Conservation (phyloP, 2,329 filamentous ascomycete genomes). For the Clonostachys byssicola region DNA sequence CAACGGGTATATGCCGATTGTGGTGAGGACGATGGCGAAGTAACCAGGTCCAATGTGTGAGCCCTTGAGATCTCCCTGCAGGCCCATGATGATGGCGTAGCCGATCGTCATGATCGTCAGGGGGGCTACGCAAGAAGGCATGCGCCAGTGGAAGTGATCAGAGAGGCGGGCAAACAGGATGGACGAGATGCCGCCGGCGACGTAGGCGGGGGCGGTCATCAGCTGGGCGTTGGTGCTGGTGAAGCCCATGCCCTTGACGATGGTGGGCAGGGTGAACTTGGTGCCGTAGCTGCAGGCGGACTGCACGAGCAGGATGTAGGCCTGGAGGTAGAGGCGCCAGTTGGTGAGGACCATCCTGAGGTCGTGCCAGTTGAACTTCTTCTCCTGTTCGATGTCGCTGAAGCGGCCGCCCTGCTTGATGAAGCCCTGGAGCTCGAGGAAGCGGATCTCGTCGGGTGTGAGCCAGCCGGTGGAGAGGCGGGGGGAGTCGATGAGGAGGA, state of each 20-base stretch:
- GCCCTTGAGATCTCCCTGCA: constrained; percentile 51
- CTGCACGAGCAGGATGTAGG: constrained; percentile 61
- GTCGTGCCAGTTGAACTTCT: constrained; percentile 72
- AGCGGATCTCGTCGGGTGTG: constrained; percentile 71
- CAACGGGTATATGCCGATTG: constrained; percentile 71
- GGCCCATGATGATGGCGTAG: constrained; percentile 57
- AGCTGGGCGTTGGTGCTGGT: constrained; percentile 55
- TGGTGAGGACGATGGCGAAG: constrained; percentile 67
- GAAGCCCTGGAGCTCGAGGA: constrained; percentile 64
- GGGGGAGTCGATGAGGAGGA: constrained; percentile 76
- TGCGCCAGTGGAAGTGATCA: constrained; percentile 46
- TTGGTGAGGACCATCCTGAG: constrained; percentile 70
- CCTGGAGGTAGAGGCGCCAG: constrained; percentile 68
- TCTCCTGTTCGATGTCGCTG: constrained; percentile 53
- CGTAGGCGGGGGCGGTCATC: constrained; percentile 56
- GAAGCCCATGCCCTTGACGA: constrained; percentile 57
- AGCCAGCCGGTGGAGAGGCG: constrained; percentile 15
- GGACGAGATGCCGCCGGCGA: constrained; percentile 58
- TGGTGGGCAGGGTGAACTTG: constrained; percentile 59
- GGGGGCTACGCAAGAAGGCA: constrained; percentile 50
- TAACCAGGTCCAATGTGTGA: constrained; percentile 60
- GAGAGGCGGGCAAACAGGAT: constrained; percentile 49
- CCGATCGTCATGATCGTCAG: constrained; percentile 50
- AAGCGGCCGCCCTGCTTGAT: constrained; percentile 6
- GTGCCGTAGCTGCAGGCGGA: constrained; percentile 50